phyloP scores from a whole-genome alignment of 148 eudicot species.

The Fagopyrum tataricum region DNA sequence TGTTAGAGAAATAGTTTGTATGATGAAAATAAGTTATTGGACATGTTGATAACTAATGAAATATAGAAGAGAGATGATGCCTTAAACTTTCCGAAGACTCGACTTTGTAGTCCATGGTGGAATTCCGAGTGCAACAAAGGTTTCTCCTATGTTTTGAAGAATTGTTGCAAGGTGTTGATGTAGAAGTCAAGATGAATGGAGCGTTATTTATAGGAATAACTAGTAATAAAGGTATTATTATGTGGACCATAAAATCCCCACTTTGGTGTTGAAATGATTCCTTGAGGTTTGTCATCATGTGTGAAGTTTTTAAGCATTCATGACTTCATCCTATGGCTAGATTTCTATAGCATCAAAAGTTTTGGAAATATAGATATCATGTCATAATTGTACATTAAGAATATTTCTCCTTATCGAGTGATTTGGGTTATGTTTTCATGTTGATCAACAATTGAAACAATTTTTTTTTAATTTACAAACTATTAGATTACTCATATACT shows the following conservation, averaged over 20 bases:
- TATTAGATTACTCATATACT: too few species aligned
- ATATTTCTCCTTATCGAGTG: slow-evolving; percentile 1
- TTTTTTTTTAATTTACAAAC: too few species aligned
- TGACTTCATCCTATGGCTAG: not conserved
- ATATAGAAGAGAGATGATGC: not conserved
- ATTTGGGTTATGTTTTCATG: not conserved
- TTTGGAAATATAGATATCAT: too few species aligned
- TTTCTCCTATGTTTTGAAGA: not conserved
- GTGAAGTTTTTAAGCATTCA: not conserved
- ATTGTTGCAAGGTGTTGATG: not conserved
- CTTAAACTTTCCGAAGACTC: slow-evolving; percentile 12
- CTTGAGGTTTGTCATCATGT: not conserved
- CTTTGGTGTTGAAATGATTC: slow-evolving; percentile 10
- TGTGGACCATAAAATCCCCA: not conserved
- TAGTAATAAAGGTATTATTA: not conserved
- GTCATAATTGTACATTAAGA: slow-evolving; percentile 1
- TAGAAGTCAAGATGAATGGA: not conserved
- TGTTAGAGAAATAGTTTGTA: not conserved
- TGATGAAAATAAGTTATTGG: not conserved
- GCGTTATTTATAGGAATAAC: not conserved
- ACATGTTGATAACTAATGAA: not conserved
- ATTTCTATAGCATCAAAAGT: slow-evolving; percentile 5
- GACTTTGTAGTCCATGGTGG: slow-evolving; percentile 6
- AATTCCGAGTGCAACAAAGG: not conserved
- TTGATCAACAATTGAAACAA: slow-evolving; percentile 2